These are phyloP conservation scores for Phytopythium montanum DNA, from an alignment of 352 stramenopile species.

Conservation along the genomic window DNA sequence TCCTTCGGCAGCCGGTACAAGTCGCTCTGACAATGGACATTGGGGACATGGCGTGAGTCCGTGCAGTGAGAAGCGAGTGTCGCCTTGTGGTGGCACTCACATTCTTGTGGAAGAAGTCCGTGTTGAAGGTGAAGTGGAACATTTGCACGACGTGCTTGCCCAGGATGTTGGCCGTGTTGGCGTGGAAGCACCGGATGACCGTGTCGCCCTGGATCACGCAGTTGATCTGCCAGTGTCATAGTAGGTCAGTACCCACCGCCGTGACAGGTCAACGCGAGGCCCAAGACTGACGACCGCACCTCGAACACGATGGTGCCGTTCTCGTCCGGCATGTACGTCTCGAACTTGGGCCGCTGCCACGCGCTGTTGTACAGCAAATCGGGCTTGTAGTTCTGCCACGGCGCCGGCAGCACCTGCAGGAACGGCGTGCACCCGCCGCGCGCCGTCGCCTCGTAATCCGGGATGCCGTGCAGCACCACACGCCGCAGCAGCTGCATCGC, in stretches of 20 bases:
- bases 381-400: constrained; percentile 52
- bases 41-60: neutral
- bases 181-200: constrained; percentile 69
- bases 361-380: constrained; percentile 69
- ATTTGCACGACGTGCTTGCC: constrained; percentile 81
- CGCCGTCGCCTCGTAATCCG: constrained; percentile 66
- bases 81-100: constrained; percentile 26
- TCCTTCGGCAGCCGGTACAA: constrained; percentile 48
- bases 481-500: constrained; percentile 31
- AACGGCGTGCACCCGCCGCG: constrained; percentile 58
- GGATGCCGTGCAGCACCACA: constrained; percentile 70
- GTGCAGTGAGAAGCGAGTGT: neutral
- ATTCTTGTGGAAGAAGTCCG: constrained; percentile 71
- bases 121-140: constrained; percentile 86
- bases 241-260: neutral
- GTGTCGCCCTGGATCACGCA: constrained; percentile 70
- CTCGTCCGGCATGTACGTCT: constrained; percentile 52
- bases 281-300: constrained; percentile 15
- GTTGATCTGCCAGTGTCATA: constrained; percentile 37
- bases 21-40: constrained; percentile 24
- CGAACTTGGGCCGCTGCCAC: constrained; percentile 60
- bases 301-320: constrained; percentile 55
- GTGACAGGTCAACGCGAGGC: neutral
- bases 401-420: constrained; percentile 58
- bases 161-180: constrained; percentile 64